Base-by-base conservation (phyloP, 768 basidiomycete species). In the Termitomyces titanicus region DNA sequence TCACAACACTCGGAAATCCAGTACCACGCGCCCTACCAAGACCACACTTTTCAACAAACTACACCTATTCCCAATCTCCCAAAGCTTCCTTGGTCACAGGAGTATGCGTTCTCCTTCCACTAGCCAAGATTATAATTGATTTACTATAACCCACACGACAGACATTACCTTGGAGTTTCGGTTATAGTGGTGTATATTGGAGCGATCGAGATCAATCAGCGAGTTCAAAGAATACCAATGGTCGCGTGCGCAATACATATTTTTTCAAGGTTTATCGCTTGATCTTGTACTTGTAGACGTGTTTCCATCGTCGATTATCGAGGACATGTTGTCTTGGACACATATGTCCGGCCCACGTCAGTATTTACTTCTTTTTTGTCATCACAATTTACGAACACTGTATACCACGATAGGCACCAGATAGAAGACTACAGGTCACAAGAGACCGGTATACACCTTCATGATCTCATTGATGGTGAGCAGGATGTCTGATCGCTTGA, bases 261-360 rank as follows among this genome's bases (percentile, higher is more conserved):
- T 22, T 44, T 27, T 39, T 27, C 24, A 15, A 4, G 8, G 22
- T 35, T 18, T 5, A 24, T 35, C 17, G 2, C 11, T 31, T 29
- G 9, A 35, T 8, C 18, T 25, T 0, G 25, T 25, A 8, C 22
- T 42, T 46, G 24, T 54, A 82, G 82, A 4, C 79, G 81, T 35
- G 78, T 83, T 17, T 79, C 79, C 12, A 57, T 82, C 33, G 70
- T 73, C 18, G 79, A 83, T 64, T 81, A 79, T 58, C 67, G 72
- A 58, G 81, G 81, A 17, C 55, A 67, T 27, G 60, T 72, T 9
- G 51, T 83, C 22, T 64, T 79, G 45, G 81, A 83, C 61, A 78
- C 77, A 35, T 77, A 71, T 63, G 81, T 84, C 45, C 76, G 70
- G 18, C 82, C 82, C 43, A 81, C 79, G 81, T 83, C 59, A 65